Conservation (phyloP, 2,329 filamentous ascomycete genomes). For the Arthrobotrys sphaeroides region DNA sequence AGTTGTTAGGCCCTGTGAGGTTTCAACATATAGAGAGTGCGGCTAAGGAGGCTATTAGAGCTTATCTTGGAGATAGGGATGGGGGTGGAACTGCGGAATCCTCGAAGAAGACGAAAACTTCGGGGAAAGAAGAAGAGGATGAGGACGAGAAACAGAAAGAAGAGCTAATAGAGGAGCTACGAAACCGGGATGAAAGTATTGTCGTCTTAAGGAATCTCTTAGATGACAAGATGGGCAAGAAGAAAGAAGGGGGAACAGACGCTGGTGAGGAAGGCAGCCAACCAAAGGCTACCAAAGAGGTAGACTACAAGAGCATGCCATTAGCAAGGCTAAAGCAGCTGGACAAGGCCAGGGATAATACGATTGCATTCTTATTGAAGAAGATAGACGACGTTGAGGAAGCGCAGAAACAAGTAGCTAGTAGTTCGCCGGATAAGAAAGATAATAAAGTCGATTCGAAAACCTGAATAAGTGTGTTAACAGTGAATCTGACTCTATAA, state of each 20-base stretch:
- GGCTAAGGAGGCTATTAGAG: conserved; percentile 64
- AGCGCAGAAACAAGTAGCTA: conserved; percentile 52
- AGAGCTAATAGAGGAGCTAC: conserved; percentile 33
- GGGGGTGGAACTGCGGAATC: conserved; percentile 53
- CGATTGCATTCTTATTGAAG: conserved; percentile 66
- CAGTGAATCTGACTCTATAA: too few species aligned
- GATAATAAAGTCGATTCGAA: not conserved
- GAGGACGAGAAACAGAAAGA: conserved; percentile 7
- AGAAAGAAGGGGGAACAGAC: not conserved
- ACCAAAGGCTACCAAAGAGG: conserved; percentile 57
- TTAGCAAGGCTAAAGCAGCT: conserved; percentile 63
- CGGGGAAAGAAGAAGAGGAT: not conserved
- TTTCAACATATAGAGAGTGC: conserved; percentile 67
- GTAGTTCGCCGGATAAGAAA: not conserved
- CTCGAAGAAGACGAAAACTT: conserved; percentile 28
- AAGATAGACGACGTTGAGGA: conserved; percentile 66
- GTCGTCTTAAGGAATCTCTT: conserved; percentile 20
- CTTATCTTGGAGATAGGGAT: conserved; percentile 60
- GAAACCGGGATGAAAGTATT: conserved; percentile 45
- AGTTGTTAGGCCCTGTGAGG: conserved; percentile 65
- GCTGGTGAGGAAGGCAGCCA: conserved; percentile 57
- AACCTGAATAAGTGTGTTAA: not conserved
- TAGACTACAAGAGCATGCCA: conserved; percentile 60
- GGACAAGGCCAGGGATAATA: conserved; percentile 67
- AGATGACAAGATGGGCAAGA: conserved; percentile 47